Base-by-base conservation (phyloP, 768 basidiomycete species). In the Tricholoma matsutake region DNA sequence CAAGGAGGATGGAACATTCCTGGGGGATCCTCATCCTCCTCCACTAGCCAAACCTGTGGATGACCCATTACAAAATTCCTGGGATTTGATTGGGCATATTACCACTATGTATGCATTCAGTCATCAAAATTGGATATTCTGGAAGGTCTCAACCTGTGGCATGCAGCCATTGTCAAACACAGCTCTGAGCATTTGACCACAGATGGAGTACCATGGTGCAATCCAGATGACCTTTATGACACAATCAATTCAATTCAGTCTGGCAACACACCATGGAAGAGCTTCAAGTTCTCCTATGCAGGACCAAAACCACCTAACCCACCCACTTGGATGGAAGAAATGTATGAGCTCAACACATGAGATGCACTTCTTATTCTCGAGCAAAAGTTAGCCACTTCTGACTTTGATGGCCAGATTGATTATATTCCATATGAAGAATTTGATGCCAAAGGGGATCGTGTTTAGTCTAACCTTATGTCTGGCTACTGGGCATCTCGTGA, bases 401-500 rank as follows among this genome's bases (percentile, higher is more conserved):
- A 62, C 7, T 68, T 68, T 29, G 29, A 64, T 1, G 56, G 37
- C 29, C 28, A 58, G 10, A 56, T 64, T 22, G 54, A 65, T 14
- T 53, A 49, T 20, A 34, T 25, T 8, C 65, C 64, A 0, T 68
- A 60, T 43, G 16, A 41, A 1, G 45, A 68, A 53, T 68, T 29
- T 45, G 47, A 65, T 43, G 10, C 34, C 6, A 54, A 51, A 3
- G 60, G 54, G 7, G 49, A 65, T 28, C 65, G 65, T 1, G 57
- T 78, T 73, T 72, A 73, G 69, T 70, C 65, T 1, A 69, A 77
- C 57, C 45, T 78, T 0, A 75, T 79, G 74, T 77, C 76, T 0
- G 76, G 68, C 8, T 57, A 74, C 57, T 78, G 76, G 76, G 70
- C 72, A 9, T 72, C 65, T 63, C 62, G 61, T 7, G 64, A 78